Evolutionary conservation across 179 eudicot genomes (phyloP), one percentile per base, ranked within the genome.

Genomic region (Spergularia azorica): DNA sequence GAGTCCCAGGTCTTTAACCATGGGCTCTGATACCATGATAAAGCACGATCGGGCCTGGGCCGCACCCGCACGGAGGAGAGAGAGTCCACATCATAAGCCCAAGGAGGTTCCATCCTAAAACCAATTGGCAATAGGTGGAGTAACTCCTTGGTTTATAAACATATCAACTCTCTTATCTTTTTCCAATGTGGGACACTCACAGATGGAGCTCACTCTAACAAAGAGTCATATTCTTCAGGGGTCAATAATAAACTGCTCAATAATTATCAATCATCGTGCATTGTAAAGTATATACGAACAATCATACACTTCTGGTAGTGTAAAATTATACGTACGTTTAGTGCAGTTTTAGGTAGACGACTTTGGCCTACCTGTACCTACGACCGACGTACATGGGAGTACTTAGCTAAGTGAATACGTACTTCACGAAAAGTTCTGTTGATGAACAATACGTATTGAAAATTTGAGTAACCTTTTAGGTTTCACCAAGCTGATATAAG

Each of bases 281-380:
- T 65, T 32, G 67, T 8, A 65, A 48, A 18, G 57, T 51, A 52
- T 51, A 55, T 70, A 70, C 59, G 21, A 14, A 70, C 62, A 36
- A 36, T 36, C 39, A 46, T 46, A 46, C 50, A 46, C 9, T 5
- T 36, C 39, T 36, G 39, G 39, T 2, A 36, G 3, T 36, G 18
- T 69, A 13, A 1, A 69, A 69, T 41, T 69, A 43, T 46, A 50
- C 72, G 59, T 69, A 54, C 46, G 72, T 51, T 18, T 26, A 69
- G 9, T 69, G 41, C 57, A 9, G 32, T 14, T 52, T 70, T 70
- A 20, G 73, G 73, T 70, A 70, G 61, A 70, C 32, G 32, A 26
- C 32, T 1, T 26, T 26, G 32, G 32, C 61, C 61, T 13, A 70
- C 61, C 12, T 51, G 38, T 69, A 36, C 39, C 39, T 36, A 36